A percentile compares a stretch with the other conserved stretches of the same genome.
These are phyloP conservation scores for Taphrina communis DNA, from an alignment of 1,139 yeast species.

Conservation along the genomic window DNA sequence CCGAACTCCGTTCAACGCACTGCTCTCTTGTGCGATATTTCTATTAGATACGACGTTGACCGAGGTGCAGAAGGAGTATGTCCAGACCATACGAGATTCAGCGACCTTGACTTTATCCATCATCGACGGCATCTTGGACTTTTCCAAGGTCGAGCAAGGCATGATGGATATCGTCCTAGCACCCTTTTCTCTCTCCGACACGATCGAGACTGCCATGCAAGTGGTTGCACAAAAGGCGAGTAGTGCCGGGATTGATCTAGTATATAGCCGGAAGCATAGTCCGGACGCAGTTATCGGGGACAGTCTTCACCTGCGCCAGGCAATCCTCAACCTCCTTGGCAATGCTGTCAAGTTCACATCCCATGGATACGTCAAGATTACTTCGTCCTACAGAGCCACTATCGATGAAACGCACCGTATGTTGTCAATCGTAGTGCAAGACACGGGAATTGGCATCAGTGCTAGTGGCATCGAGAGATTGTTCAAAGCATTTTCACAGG, in stretches of 20 bases:
- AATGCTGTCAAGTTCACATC: constrained; percentile 85
- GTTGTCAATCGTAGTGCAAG: constrained; percentile 70
- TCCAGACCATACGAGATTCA: constrained; percentile 75
- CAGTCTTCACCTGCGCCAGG: constrained; percentile 82
- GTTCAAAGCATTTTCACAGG: constrained; percentile 66
- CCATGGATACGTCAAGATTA: constrained; percentile 58
- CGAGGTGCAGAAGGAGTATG: constrained; percentile 79
- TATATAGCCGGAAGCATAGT: constrained; percentile 13
- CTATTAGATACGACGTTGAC: constrained; percentile 78
- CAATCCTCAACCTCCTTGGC: constrained; percentile 84
- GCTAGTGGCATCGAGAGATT: constrained; percentile 52
- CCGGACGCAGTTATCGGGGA: constrained; percentile 81
- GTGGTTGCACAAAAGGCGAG: constrained; percentile 26
- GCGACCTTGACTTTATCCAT: constrained; percentile 77
- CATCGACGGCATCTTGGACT: constrained; percentile 78
- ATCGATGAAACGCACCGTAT: neutral
- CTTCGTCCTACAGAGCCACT: constrained; percentile 40
- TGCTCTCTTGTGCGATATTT: constrained; percentile 88
- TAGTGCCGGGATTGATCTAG: constrained; percentile 24
- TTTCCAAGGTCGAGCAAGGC: constrained; percentile 80
- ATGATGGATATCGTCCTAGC: constrained; percentile 73
- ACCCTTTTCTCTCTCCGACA: constrained; percentile 57
- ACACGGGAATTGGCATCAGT: constrained; percentile 68
- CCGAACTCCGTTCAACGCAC: constrained; percentile 90
- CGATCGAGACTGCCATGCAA: constrained; percentile 33